phyloP scores from a whole-genome alignment of 495 filamentous ascomycete genomes.

The Bombardia bombarda region DNA sequence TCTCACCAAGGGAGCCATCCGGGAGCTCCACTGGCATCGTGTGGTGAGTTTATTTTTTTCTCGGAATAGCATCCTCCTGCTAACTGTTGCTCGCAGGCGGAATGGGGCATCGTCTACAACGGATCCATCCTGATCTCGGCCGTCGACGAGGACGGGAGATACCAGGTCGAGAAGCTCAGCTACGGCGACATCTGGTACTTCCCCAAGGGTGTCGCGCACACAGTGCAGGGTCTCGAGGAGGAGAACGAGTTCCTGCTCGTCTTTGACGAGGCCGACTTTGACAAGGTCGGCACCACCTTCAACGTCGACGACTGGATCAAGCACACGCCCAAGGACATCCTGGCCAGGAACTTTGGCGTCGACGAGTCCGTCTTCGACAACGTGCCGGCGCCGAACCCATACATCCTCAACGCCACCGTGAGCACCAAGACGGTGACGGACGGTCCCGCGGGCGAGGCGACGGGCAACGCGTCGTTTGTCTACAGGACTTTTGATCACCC shows the following conservation, averaged over 20 bases:
- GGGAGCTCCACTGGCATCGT: conserved; percentile 61
- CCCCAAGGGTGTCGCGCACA: conserved; percentile 56
- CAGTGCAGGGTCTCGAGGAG: conserved; percentile 48
- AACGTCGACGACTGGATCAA: conserved; percentile 58
- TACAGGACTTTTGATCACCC: conserved; percentile 45
- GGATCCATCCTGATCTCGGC: conserved; percentile 50
- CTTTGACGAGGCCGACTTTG: conserved; percentile 55
- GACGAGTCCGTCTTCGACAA: conserved; percentile 46
- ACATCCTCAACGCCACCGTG: conserved; percentile 49
- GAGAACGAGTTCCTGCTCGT: conserved; percentile 59
- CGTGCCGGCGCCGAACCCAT: conserved; percentile 48
- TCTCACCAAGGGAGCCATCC: conserved; percentile 52
- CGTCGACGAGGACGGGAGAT: conserved; percentile 51
- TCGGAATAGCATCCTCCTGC: not conserved
- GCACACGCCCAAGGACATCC: conserved; percentile 51
- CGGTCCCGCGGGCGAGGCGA: conserved; percentile 35
- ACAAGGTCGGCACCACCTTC: conserved; percentile 47
- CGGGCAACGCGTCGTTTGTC: conserved; percentile 49
- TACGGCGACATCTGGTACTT: conserved; percentile 59
- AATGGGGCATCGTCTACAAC: conserved; percentile 57
- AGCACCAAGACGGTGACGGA: conserved; percentile 41
- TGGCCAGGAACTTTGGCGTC: conserved; percentile 60
- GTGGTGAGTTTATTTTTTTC: conserved; percentile 34
- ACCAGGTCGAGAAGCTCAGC: conserved; percentile 45
- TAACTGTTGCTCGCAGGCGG: conserved; percentile 41